Conservation (phyloP, 495 filamentous ascomycete genomes). For the Sordaria brevicollis region DNA sequence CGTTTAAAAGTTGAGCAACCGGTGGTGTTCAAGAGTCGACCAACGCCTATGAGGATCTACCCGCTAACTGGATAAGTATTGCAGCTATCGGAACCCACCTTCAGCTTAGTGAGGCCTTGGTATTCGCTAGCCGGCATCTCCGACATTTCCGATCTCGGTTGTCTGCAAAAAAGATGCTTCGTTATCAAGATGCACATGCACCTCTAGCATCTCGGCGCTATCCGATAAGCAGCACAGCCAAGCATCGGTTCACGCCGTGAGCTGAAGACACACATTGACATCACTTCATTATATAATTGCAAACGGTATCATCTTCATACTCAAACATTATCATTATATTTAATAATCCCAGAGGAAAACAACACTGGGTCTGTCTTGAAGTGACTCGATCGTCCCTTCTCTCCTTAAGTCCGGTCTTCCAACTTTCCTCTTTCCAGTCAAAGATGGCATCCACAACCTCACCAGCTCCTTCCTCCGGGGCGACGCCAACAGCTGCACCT, state of each 20-base stretch:
- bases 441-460: background rate
- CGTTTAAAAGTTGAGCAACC: no score
- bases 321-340: background rate
- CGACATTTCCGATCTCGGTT: no score
- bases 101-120: no score
- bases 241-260: background rate
- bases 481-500: background rate
- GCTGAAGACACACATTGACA: background rate
- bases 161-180: no score
- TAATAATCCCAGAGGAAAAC: background rate
- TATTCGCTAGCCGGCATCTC: no score
- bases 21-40: no score
- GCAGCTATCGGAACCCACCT: no score
- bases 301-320: background rate
- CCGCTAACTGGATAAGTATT: no score
- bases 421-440: background rate
- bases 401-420: background rate
- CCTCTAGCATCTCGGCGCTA: background rate
- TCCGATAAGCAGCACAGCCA: background rate
- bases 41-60: no score
- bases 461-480: background rate
- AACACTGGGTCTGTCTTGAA: background rate
- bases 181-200: background rate
- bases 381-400: background rate
- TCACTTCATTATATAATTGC: background rate